Percentiles rank a stretch among this genome's conserved stretches.
Evolutionary conservation across 2,329 filamentous ascomycete genomes (phyloP).

Genomic region (Delphinella strobiligena): DNA sequence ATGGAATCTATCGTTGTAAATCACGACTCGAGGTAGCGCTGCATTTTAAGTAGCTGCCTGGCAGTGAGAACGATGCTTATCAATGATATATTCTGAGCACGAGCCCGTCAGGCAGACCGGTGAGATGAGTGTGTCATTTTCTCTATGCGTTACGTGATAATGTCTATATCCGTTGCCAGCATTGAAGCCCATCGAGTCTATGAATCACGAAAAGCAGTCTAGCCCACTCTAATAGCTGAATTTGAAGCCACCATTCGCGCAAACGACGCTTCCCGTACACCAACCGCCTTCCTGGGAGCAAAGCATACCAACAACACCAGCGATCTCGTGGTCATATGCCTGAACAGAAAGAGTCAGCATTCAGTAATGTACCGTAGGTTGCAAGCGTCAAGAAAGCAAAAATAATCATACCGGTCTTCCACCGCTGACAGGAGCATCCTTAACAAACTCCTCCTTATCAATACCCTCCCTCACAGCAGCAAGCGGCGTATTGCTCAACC

Average conservation of each 20-base stretch:
- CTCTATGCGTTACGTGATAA: too few species aligned
- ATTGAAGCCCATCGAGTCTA: too few species aligned
- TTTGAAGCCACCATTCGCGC: constrained; percentile 67
- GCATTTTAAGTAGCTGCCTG: too few species aligned
- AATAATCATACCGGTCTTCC: constrained; percentile 37
- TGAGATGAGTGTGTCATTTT: too few species aligned
- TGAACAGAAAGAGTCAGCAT: constrained; percentile 4
- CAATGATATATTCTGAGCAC: too few species aligned
- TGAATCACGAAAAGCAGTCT: too few species aligned
- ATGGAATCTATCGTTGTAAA: too few species aligned
- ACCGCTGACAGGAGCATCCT: constrained; percentile 34
- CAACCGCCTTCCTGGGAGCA: constrained; percentile 60
- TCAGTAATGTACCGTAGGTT: constrained; percentile 21
- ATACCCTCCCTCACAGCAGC: constrained; percentile 47
- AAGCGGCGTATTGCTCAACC: constrained; percentile 53
- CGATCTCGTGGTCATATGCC: constrained; percentile 59
- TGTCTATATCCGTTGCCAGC: too few species aligned
- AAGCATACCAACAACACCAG: constrained; percentile 65
- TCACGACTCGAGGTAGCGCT: too few species aligned
- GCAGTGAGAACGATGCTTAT: too few species aligned
- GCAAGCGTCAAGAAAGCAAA: constrained; percentile 13
- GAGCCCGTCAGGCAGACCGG: too few species aligned
- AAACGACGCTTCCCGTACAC: constrained; percentile 67
- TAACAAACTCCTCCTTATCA: constrained; percentile 46
- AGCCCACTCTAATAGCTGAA: constrained; percentile 36